Base-by-base conservation (phyloP, 1,284 basidiomycete genomes). In the Ceratobasidium sp. region DNA sequence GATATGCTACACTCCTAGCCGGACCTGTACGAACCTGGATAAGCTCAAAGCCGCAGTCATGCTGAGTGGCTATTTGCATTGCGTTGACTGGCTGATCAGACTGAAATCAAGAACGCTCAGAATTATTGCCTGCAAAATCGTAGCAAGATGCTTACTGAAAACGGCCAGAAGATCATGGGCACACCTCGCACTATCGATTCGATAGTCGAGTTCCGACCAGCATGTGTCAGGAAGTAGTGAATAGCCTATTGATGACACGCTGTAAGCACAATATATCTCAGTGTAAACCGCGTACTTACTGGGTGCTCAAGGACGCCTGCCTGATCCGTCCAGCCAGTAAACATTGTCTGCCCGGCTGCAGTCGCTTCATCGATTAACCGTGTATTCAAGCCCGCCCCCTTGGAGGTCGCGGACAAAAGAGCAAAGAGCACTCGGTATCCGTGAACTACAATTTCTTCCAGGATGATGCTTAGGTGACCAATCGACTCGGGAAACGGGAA, bases 101-200 rank as follows among this genome's bases (percentile, higher is more conserved):
- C 64, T 57, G 13, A 13, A 21, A 1, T 46, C 4, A 4, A 23
- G 9, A 2, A 38, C 6, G 32, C 3, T n/a, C 7, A 0, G 30
- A 28, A 11, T 21, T 4, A 14, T 4, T 16, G n/a, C 2, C 21
- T 21, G 4, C 43, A 62, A 46, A 46, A 18, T 14, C 1, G 28
- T 38, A 38, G 4, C 14, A 28, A 6, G 52, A 21, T 26, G 28
- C 64, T 67, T 52, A 67, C 64, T 9, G 32, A 32, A 38, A 73
- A 57, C 7, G 72, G 72, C 72, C 72, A 73, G 28, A 69, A 57
- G 16, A 69, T 69, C 35, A 69, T 69, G 9, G 64, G 64, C 8
- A 69, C 52, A 11, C 64, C 64, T 18, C 64, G 64, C 2, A 57
- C 38, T 2, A 69, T 28, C 9, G 64, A 50, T n/a, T 69, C 64